Evolutionary conservation across 192 early-diverging fungal genomes (phyloP), one percentile per base, ranked within the genome.

Genomic region (Helicostylum pulchrum): DNA sequence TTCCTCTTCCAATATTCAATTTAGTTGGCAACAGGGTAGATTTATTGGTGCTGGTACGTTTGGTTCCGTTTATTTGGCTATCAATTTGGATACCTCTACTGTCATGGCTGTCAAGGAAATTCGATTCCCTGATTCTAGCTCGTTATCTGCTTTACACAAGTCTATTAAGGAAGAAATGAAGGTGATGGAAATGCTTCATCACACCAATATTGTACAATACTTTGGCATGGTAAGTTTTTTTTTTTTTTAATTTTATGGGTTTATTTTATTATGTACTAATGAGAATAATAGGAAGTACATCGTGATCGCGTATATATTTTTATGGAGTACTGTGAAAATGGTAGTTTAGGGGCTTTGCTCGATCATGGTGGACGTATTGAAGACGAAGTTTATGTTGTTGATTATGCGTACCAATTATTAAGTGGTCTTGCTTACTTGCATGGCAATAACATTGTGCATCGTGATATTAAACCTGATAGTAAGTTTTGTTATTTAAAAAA

Each of bases 61-160:
- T 78, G 94, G 94, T 8, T 86, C 90, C 0, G 94, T 95, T 19
- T 93, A 92, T 68, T 77, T 89, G 53, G 94, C 87, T 7, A 86
- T 90, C 61, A 94, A 94, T 53, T 80, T 92, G 31, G 89, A 91
- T 66, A 85, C 90, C 1, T 87, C 89, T 39, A 90, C 89, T 55
- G 65, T 94, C 15, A 92, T 96, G 88, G 94, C 94, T 0, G 94
- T 94, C 65, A 96, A 96, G 70, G 94, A 94, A 65, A 96, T 96
- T 58, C 79, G 87, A 23, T 91, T 94, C 76, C 88, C 86, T 12
- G 88, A 91, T 65, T 80, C 87, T 14, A 74, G 81, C 44, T 79
- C 83, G 17, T 66, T 82, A 46, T 86, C 69, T 64, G 69, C 73
- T 26, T 61, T 91, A 19, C 80, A 87, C 71, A 83, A 85, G 58